A percentile compares a stretch with the other conserved stretches of the same genome.
These are phyloP conservation scores for Colletotrichum zoysiae DNA, from an alignment of 2,329 filamentous ascomycete species.

Conservation along the genomic window DNA sequence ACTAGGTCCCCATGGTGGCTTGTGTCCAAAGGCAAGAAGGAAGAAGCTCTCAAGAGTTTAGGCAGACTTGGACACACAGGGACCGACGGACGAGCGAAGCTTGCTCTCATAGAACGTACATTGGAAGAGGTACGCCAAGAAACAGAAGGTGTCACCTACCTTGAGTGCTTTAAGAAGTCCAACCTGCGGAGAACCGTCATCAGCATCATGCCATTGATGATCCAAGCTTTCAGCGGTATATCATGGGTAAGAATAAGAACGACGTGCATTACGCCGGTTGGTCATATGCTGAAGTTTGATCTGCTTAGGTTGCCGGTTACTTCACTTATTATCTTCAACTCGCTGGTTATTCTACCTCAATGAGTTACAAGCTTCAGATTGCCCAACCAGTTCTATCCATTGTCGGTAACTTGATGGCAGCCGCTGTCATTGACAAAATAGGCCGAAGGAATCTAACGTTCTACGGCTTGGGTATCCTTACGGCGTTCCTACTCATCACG, in stretches of 20 bases:
- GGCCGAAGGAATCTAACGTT: conserved; percentile 54
- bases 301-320: conserved; percentile 34
- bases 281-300: neutral
- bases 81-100: conserved; percentile 47
- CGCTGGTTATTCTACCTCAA: conserved; percentile 53
- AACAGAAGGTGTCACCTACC: conserved; percentile 53
- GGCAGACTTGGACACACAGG: conserved; percentile 48
- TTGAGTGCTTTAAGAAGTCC: conserved; percentile 55
- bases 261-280: neutral
- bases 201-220: conserved; percentile 52
- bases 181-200: conserved; percentile 57
- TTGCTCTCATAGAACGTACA: conserved; percentile 49
- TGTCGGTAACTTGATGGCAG: conserved; percentile 56
- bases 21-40: conserved; percentile 49
- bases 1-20: conserved; percentile 56
- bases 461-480: conserved; percentile 51
- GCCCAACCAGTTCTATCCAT: conserved; percentile 55
- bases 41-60: conserved; percentile 52
- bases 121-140: conserved; percentile 52
- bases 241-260: conserved; percentile 45
- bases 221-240: conserved; percentile 53
- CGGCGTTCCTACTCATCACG: conserved; percentile 55
- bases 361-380: conserved; percentile 55
- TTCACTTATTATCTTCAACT: conserved; percentile 56
- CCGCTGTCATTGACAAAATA: conserved; percentile 53